Percentiles rank a stretch among this genome's conserved stretches.
These are phyloP conservation scores for Phialophora macrospora DNA, from an alignment of 2,329 filamentous ascomycete species.

Conservation along the genomic window DNA sequence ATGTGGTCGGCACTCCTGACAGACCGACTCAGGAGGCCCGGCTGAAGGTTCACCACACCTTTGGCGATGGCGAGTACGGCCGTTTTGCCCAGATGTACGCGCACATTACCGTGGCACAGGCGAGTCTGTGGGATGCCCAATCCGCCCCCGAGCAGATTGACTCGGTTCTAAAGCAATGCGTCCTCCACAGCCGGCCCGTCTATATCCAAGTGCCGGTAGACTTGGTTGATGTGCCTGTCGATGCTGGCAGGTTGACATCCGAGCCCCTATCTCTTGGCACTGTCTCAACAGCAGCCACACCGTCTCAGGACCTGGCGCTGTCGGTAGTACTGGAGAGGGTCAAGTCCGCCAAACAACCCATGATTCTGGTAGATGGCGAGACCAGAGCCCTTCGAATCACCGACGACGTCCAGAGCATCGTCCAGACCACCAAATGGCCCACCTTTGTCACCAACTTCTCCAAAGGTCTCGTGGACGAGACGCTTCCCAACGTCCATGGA, in stretches of 20 bases:
- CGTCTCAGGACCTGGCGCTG: slow-evolving; percentile 1
- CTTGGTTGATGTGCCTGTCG: slow-evolving; percentile 46
- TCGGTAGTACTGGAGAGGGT: slow-evolving; percentile 40
- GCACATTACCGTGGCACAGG: slow-evolving; percentile 6
- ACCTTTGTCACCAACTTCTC: slow-evolving; percentile 55
- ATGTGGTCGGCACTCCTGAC: slow-evolving; percentile 62
- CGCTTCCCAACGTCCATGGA: slow-evolving; percentile 54
- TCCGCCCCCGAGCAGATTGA: slow-evolving; percentile 57
- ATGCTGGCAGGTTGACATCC: neutral
- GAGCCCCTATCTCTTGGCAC: neutral
- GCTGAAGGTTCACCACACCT: slow-evolving; percentile 45
- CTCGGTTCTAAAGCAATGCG: slow-evolving; percentile 54
- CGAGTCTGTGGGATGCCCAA: neutral
- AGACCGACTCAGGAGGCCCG: slow-evolving; percentile 55
- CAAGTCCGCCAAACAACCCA: slow-evolving; percentile 51
- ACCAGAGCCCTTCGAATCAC: slow-evolving; percentile 49
- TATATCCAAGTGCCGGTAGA: slow-evolving; percentile 63
- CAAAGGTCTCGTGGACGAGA: slow-evolving; percentile 58
- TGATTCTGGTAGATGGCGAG: slow-evolving; percentile 60
- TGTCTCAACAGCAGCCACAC: neutral
- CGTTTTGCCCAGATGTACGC: slow-evolving; percentile 53
- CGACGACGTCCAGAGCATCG: slow-evolving; percentile 49
- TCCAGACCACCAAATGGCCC: slow-evolving; percentile 52
- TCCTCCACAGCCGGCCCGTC: slow-evolving; percentile 60
- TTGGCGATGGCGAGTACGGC: slow-evolving; percentile 57